Conservation (phyloP, 768 basidiomycete species). For the Hortiboletus campestris region DNA sequence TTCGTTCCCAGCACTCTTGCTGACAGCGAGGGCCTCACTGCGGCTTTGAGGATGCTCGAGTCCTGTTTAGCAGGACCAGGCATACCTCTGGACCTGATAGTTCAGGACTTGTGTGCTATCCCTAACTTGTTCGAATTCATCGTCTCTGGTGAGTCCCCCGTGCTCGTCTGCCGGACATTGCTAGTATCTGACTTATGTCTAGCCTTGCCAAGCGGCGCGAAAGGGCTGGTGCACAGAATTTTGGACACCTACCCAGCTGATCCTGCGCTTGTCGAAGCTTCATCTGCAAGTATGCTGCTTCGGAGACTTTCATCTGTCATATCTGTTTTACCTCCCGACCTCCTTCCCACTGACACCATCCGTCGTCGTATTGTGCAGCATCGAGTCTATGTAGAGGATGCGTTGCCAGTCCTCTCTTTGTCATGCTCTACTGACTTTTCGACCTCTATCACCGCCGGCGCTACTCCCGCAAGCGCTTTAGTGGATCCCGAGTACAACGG, state of each 20-base stretch:
- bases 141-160: constrained; percentile 24
- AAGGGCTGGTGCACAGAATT: constrained; percentile 27
- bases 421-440: too few relatives aligned
- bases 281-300: too few relatives aligned
- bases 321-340: too few relatives aligned
- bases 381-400: too few relatives aligned
- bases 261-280: background rate
- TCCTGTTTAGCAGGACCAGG: constrained; percentile 28
- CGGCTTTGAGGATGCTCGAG: constrained; percentile 14
- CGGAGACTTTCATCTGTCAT: too few relatives aligned
- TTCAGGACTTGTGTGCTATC: constrained; percentile 28
- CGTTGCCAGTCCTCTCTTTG: too few relatives aligned
- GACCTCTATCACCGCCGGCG: too few relatives aligned
- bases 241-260: constrained; percentile 33
- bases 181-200: background rate
- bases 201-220: constrained; percentile 16
- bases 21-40: constrained; percentile 16
- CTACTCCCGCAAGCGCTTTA: too few relatives aligned
- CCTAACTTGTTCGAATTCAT: constrained; percentile 31
- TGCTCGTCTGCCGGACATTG: background rate
- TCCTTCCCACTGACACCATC: too few relatives aligned
- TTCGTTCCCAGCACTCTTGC: constrained; percentile 4
- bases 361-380: too few relatives aligned
- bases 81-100: constrained; percentile 19
- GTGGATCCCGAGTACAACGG: too few relatives aligned